phyloP scores from a whole-genome alignment of 2,329 filamentous ascomycete genomes.

The Apiospora phragmitis region DNA sequence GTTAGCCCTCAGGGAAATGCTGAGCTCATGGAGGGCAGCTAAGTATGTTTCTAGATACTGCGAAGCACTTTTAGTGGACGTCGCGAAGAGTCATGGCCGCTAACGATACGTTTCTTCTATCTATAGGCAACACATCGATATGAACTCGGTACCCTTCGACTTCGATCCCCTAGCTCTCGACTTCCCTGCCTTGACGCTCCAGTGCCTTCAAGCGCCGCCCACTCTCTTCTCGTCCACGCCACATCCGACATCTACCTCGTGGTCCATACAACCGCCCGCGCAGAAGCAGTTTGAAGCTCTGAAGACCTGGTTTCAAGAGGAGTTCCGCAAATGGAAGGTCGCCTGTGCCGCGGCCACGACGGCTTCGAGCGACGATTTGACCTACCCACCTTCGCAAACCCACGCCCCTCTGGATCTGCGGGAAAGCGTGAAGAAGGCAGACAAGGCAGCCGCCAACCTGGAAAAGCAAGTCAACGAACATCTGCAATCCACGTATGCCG shows the following conservation, averaged over 20 bases:
- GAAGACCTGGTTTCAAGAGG: conserved; percentile 63
- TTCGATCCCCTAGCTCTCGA: conserved; percentile 85
- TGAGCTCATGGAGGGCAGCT: conserved; percentile 79
- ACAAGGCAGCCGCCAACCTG: conserved; percentile 57
- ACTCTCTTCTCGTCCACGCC: conserved; percentile 82
- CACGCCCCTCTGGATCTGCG: conserved; percentile 43
- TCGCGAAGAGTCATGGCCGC: background rate
- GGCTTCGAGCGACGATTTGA: conserved; percentile 50
- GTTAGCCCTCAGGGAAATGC: conserved; percentile 78
- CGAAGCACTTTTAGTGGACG: background rate
- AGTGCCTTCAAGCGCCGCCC: conserved; percentile 76
- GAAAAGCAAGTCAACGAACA: conserved; percentile 74
- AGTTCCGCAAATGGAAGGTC: conserved; percentile 67
- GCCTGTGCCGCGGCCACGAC: conserved; percentile 52
- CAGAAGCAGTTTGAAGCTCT: conserved; percentile 74
- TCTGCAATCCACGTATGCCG: conserved; percentile 71
- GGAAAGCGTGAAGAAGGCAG: conserved; percentile 48
- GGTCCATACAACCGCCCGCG: conserved; percentile 76
- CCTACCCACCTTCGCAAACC: conserved; percentile 45
- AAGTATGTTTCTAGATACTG: conserved; percentile 58
- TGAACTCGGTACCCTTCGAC: conserved; percentile 63
- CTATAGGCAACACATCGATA: conserved; percentile 54
- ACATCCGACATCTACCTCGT: conserved; percentile 75
- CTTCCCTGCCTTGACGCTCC: conserved; percentile 82
- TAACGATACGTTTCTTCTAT: background rate